A percentile compares a stretch with the other conserved stretches of the same genome.
These are phyloP conservation scores for Hapsidospora chrysogenum DNA, from an alignment of 495 filamentous ascomycete genomes.

Conservation along the genomic window DNA sequence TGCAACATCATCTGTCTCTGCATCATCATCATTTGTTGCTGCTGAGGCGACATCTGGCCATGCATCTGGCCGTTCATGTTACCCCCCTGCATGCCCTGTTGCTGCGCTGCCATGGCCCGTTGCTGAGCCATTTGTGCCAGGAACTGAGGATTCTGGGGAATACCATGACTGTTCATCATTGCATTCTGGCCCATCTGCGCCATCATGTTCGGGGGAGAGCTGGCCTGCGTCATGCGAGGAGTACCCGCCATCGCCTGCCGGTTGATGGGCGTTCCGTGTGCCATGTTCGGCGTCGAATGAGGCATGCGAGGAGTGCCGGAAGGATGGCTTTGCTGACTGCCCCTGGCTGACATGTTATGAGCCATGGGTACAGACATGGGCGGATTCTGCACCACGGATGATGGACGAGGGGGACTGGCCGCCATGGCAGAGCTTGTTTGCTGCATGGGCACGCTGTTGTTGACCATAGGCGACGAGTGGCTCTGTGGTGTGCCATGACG, in stretches of 20 bases:
- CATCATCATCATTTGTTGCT: slow-evolving; percentile 12
- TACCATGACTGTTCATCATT: slow-evolving; percentile 31
- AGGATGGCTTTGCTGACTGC: slow-evolving; percentile 62
- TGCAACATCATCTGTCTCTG: slow-evolving; percentile 18
- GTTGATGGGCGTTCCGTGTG: slow-evolving; percentile 52
- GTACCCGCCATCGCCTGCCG: slow-evolving; percentile 50
- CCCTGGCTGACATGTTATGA: slow-evolving; percentile 55
- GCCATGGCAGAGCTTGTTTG: slow-evolving; percentile 64
- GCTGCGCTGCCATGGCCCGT: slow-evolving; percentile 24
- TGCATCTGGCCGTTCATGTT: slow-evolving; percentile 22
- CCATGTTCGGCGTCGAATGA: slow-evolving; percentile 62
- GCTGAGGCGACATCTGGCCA: slow-evolving; percentile 10
- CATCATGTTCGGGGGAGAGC: slow-evolving; percentile 44
- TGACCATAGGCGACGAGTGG: slow-evolving; percentile 58
- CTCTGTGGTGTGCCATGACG: slow-evolving; percentile 66
- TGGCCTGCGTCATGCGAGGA: slow-evolving; percentile 55
- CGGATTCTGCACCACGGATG: slow-evolving; percentile 59
- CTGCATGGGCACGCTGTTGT: slow-evolving; percentile 54
- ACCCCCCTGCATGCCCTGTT: slow-evolving; percentile 20
- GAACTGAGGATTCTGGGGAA: slow-evolving; percentile 28
- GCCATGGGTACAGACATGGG: slow-evolving; percentile 44
- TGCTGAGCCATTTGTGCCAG: slow-evolving; percentile 30
- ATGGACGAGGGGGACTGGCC: slow-evolving; percentile 57
- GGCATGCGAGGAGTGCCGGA: slow-evolving; percentile 71
- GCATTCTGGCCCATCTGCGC: slow-evolving; percentile 33